phyloP scores from a whole-genome alignment of 768 basidiomycete genomes.

The Imleria badia region DNA sequence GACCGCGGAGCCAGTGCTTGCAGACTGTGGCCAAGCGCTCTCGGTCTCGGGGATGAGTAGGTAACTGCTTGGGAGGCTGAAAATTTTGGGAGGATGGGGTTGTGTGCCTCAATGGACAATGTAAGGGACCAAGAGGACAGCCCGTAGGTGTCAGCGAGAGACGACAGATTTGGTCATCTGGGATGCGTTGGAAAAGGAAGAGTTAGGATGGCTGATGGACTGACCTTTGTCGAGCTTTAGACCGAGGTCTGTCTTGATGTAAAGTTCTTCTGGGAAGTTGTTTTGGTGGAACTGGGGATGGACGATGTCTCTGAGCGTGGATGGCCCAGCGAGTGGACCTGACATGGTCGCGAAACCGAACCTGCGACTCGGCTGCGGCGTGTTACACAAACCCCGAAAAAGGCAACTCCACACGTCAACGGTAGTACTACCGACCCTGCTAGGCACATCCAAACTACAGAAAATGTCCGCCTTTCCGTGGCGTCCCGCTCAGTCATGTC shows the following conservation, averaged over 20 bases:
- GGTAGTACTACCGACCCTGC: no score
- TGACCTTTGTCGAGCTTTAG: constrained; percentile 91
- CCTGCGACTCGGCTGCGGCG: no score
- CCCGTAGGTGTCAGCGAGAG: constrained; percentile 77
- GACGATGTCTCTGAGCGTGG: constrained; percentile 65
- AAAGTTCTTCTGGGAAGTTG: constrained; percentile 77
- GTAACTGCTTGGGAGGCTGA: constrained; percentile 78
- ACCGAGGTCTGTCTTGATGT: constrained; percentile 78
- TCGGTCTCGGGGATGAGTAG: constrained; percentile 79
- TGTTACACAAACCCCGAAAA: no score
- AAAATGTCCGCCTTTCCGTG: not conserved
- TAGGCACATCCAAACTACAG: no score
- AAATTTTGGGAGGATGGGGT: constrained; percentile 87
- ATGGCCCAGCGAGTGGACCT: constrained; percentile 57
- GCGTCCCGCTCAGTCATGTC: not conserved
- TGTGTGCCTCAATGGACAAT: constrained; percentile 93
- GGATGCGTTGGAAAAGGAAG: constrained; percentile 2
- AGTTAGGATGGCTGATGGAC: not conserved
- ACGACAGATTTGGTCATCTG: constrained; percentile 94
- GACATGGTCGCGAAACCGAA: constrained; percentile 20
- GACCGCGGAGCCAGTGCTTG: constrained; percentile 97
- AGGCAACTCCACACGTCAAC: not conserved
- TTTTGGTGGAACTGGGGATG: constrained; percentile 94
- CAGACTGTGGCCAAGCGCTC: constrained; percentile 91
- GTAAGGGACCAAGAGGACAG: constrained; percentile 87